These are phyloP conservation scores for Rhynchospora breviuscula DNA, from an alignment of 176 grass and related monocot genomes.

Conservation along the genomic window DNA sequence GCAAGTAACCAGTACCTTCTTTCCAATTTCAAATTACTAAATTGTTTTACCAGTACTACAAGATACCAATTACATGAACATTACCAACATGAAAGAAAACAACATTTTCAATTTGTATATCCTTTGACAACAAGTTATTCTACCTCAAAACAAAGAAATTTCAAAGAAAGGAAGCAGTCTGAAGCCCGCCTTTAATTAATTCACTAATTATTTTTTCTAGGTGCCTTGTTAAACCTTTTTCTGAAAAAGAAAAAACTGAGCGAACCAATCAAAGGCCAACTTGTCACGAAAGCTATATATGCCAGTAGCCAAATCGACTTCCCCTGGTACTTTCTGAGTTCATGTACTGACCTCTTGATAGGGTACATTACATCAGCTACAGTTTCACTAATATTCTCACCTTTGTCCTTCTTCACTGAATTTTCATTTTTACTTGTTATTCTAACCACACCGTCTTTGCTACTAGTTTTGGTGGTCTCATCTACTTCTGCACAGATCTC, in stretches of 20 bases:
- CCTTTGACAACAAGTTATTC: not conserved
- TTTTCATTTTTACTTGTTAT: conserved; percentile 13
- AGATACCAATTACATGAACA: not conserved
- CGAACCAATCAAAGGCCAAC: conserved; percentile 78
- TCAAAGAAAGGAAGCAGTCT: not conserved
- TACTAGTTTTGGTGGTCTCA: conserved; percentile 13
- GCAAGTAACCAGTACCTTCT: not conserved
- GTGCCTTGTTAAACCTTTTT: conserved; percentile 45
- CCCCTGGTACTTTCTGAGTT: conserved; percentile 43
- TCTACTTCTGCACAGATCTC: conserved; percentile 5
- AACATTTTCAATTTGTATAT: not conserved
- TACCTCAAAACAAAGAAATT: not conserved
- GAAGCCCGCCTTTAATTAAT: not conserved
- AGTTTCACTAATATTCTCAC: conserved; percentile 13
- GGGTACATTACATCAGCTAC: conserved; percentile 46
- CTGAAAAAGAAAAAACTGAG: conserved; percentile 53
- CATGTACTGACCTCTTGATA: conserved; percentile 66
- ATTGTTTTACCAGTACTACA: not conserved
- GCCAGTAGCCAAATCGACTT: conserved; percentile 78
- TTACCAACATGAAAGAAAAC: not conserved
- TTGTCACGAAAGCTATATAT: conserved; percentile 69
- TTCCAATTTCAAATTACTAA: not conserved
- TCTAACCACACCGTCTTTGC: conserved; percentile 3
- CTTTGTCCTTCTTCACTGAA: conserved; percentile 22
- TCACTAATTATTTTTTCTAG: conserved; percentile 2